Evolutionary conservation across 2,329 filamentous ascomycete genomes (phyloP).

Genomic region (Cryphonectria radicalis): DNA sequence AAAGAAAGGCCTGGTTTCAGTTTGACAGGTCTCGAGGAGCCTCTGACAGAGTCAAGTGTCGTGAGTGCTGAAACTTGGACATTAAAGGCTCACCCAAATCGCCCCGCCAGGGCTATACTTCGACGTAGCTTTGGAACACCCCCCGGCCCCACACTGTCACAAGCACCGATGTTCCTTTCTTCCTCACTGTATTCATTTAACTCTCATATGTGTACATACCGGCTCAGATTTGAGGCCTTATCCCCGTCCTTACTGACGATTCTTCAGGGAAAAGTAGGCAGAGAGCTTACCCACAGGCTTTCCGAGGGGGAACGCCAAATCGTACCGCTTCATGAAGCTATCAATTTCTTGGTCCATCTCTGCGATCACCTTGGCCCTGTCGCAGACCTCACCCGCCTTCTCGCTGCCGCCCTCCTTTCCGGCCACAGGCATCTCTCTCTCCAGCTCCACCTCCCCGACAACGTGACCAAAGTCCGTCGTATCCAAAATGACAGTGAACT

Average conservation of each 20-base stretch:
- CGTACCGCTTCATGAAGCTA: constrained; percentile 12
- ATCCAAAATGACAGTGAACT: neutral
- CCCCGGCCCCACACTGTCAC: too few species aligned
- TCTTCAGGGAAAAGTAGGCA: constrained; percentile 12
- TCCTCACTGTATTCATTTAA: neutral
- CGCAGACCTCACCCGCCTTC: neutral
- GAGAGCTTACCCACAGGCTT: constrained; percentile 11
- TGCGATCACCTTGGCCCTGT: neutral
- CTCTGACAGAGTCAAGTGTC: neutral
- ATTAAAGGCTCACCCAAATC: neutral
- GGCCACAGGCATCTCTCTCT: neutral
- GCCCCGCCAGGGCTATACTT: too few species aligned
- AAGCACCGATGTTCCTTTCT: neutral
- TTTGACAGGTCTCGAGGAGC: neutral
- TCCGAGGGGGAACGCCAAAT: constrained; percentile 12
- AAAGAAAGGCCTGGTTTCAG: too few species aligned
- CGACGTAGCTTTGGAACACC: too few species aligned
- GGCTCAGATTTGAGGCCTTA: neutral
- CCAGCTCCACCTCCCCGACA: neutral
- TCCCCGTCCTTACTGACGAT: neutral
- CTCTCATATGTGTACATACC: neutral
- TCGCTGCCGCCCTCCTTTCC: neutral
- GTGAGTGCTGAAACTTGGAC: neutral
- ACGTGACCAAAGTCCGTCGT: neutral
- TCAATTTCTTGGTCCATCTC: constrained; percentile 13